Conservation (phyloP, 2,329 filamentous ascomycete species). For the Penicillium expansum region DNA sequence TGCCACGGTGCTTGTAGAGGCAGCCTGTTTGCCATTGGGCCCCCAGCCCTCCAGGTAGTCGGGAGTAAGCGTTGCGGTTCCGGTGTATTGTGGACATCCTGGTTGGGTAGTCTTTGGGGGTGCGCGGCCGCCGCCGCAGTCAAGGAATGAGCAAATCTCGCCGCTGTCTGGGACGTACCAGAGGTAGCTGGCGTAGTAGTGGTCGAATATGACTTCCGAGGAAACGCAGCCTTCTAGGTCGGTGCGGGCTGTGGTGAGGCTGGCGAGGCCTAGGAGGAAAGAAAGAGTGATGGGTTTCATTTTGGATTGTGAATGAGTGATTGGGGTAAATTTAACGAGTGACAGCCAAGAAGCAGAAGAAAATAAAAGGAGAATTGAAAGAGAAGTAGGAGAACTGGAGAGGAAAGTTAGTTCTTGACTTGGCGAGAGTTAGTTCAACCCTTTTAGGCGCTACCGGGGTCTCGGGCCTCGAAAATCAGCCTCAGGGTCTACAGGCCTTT, state of each 20-base stretch:
- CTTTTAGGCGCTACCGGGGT: background rate
- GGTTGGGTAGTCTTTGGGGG: slow-evolving; percentile 63
- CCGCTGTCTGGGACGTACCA: slow-evolving; percentile 63
- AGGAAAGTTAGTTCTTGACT: background rate
- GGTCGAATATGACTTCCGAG: slow-evolving; percentile 22
- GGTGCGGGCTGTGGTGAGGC: slow-evolving; percentile 22
- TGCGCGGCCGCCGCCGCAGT: slow-evolving; percentile 66
- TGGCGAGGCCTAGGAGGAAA: slow-evolving; percentile 17
- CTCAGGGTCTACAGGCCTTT: background rate
- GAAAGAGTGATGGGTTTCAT: slow-evolving; percentile 23
- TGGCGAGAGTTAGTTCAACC: background rate
- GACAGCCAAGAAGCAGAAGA: background rate
- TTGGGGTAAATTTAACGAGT: slow-evolving; percentile 3
- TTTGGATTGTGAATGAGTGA: slow-evolving; percentile 7
- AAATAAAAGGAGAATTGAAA: background rate
- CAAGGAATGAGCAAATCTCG: slow-evolving; percentile 62
- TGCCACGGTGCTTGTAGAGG: slow-evolving; percentile 11
- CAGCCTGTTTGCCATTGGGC: slow-evolving; percentile 20
- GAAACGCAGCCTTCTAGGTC: slow-evolving; percentile 27
- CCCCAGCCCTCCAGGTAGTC: slow-evolving; percentile 26
- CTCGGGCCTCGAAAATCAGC: background rate
- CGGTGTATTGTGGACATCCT: slow-evolving; percentile 49
- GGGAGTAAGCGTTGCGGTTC: slow-evolving; percentile 23
- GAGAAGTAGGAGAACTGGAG: background rate
- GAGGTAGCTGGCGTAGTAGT: slow-evolving; percentile 30